Evolutionary conservation across 176 grass and related monocot genomes (phyloP).

Genomic region (Carex kokanica): DNA sequence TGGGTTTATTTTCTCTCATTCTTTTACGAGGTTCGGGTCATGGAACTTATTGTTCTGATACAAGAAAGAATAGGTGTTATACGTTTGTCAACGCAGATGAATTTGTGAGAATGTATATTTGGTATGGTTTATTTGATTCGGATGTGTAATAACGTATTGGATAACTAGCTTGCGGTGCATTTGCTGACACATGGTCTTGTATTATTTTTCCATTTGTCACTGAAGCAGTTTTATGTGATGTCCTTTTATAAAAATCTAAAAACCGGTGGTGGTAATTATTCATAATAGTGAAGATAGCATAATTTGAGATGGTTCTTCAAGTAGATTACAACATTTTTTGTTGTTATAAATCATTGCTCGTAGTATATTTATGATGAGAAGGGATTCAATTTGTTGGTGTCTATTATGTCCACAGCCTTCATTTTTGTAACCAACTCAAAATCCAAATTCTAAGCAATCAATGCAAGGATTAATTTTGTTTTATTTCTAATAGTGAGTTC

Average conservation of each 20-base stretch:
- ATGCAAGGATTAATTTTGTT: no score
- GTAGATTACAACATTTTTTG: background rate
- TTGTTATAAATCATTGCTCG: no score
- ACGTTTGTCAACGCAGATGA: conserved; percentile 18
- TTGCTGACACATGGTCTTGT: conserved; percentile 1
- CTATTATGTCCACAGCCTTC: no score
- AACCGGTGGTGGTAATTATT: background rate
- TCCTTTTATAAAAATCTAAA: background rate
- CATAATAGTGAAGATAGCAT: background rate
- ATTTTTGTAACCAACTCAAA: no score
- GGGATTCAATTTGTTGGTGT: background rate
- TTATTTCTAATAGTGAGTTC: no score
- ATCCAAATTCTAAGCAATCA: no score
- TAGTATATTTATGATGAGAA: background rate
- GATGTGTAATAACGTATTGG: conserved; percentile 41
- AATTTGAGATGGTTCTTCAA: background rate
- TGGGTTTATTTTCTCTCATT: conserved; percentile 25
- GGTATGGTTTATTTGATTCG: conserved; percentile 35
- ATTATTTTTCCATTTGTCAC: background rate
- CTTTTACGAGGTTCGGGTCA: background rate
- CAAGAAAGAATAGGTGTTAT: conserved; percentile 24
- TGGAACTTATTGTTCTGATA: conserved; percentile 25
- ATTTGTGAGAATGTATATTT: conserved; percentile 24
- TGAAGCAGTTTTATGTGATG: background rate
- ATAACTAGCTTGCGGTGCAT: background rate